phyloP scores from a whole-genome alignment of 2,329 filamentous ascomycete species.

The Clonostachys rosea region DNA sequence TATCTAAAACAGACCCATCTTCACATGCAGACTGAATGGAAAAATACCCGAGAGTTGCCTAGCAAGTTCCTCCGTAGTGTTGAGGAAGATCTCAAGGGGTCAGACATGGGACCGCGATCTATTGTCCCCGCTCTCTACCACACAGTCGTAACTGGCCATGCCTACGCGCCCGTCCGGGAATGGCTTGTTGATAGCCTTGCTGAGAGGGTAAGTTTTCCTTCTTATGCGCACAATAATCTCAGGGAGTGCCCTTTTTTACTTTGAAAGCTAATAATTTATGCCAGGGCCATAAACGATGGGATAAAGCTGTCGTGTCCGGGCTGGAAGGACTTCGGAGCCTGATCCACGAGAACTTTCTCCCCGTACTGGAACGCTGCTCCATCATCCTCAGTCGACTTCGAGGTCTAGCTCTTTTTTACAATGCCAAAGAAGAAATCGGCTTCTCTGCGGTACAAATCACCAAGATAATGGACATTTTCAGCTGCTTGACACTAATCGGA shows the following conservation, averaged over 20 bases:
- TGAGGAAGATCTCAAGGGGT: conserved; percentile 66
- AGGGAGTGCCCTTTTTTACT: conserved; percentile 2
- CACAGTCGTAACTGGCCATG: conserved; percentile 78
- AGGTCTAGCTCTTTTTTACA: conserved; percentile 78
- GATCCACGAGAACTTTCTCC: conserved; percentile 82
- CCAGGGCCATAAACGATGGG: conserved; percentile 91
- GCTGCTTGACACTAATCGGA: conserved; percentile 69
- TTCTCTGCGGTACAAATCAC: conserved; percentile 60
- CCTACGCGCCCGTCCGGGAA: conserved; percentile 69
- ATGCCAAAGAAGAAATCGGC: conserved; percentile 60
- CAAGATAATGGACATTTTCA: conserved; percentile 64
- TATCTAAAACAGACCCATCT: conserved; percentile 79
- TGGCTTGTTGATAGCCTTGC: conserved; percentile 84
- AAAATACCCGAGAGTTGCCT: conserved; percentile 75
- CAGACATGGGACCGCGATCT: conserved; percentile 47
- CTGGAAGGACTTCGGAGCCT: conserved; percentile 74
- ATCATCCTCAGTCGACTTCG: conserved; percentile 79
- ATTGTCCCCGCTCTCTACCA: conserved; percentile 80
- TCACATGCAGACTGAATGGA: conserved; percentile 79
- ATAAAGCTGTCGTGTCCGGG: conserved; percentile 75
- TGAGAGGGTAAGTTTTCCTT: conserved; percentile 56
- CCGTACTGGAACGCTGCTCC: conserved; percentile 76
- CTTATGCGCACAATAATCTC: conserved; percentile 2
- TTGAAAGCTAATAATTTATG: conserved; percentile 4
- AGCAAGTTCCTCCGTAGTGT: conserved; percentile 73